Base-by-base conservation (phyloP, 2,329 filamentous ascomycete genomes). In the Nemania diffusa region DNA sequence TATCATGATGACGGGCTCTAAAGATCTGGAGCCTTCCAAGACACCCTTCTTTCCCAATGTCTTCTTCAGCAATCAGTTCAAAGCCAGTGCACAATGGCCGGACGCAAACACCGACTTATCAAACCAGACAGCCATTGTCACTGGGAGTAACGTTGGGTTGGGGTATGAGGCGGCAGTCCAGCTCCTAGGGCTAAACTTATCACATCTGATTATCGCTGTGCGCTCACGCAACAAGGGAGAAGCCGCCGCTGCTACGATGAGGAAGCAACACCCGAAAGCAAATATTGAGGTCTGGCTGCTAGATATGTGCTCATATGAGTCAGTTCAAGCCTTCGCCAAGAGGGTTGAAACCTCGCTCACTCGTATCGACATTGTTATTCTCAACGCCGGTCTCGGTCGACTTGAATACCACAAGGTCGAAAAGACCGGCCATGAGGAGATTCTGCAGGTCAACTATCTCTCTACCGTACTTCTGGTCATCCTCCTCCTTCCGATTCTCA, bases 121-220 rank as follows among this genome's bases (percentile, higher is more conserved):
- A 1, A 76, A 77, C 1, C 75, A 81, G 63, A 80, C 79, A 0
- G 81, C 81, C 57, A 82, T 87, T 46, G 76, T 87, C 15, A 86
- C 84, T 0, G 85, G 85, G 1, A 75, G 79, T 20, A 87, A 85
- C 65, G 74, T 72, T 0, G 85, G 85, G 0, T 75, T 87, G 0
- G 85, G 85, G 0, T 77, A 83, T 20, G 81, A 83, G 65, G 74
- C 80, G 0, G 76, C 80, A 13, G 72, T 75, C 0, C 81, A 82
- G 46, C 76, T 86, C 29, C 76, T 83, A 1, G 68, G 73, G 0
- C 69, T 81, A 8, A 73, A 75, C 0, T 74, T 85, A 17, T 79
- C 79, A 1, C 79, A 77, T 26, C 73, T 87, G 9, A 80, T 87
- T 62, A 73, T 87, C 3, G 83, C 80, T 3, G 83, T 85, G 0